phyloP scores from a whole-genome alignment of 768 basidiomycete species.

The Kwoniella dendrophila region DNA sequence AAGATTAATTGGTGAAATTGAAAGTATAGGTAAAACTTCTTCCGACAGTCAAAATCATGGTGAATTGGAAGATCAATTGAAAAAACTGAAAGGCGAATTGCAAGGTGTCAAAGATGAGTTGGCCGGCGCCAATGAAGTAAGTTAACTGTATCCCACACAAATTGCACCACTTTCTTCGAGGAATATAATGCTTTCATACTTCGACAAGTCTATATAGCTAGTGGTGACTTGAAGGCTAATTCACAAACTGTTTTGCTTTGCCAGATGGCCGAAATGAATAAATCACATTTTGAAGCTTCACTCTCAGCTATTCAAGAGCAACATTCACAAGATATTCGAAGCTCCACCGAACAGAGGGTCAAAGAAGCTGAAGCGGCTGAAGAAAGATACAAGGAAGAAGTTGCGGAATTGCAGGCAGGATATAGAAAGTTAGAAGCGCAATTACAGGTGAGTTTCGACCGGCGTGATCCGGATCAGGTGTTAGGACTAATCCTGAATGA shows the following conservation, averaged over 20 bases:
- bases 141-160: too few relatives aligned
- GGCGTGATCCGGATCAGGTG: not conserved
- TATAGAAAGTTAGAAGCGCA: conserved; percentile 15
- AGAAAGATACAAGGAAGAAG: conserved; percentile 14
- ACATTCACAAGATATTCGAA: conserved; percentile 13
- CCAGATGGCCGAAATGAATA: conserved; percentile 48
- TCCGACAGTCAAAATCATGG: not conserved
- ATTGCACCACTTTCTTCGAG: too few relatives aligned
- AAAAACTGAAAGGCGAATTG: conserved; percentile 25
- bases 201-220: too few relatives aligned
- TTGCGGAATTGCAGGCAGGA: conserved; percentile 21
- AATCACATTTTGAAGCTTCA: conserved; percentile 35
- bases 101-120: conserved; percentile 35
- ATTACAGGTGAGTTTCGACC: conserved; percentile 33
- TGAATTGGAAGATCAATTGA: not conserved
- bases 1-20: conserved; percentile 12
- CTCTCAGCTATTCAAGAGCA: conserved; percentile 30
- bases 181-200: too few relatives aligned
- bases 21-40: conserved; percentile 8
- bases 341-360: conserved; percentile 8
- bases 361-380: conserved; percentile 1
- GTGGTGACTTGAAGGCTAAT: too few relatives aligned
- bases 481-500: not conserved
- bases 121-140: conserved; percentile 33
- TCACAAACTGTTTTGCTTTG: not conserved